Evolutionary conservation across 2,329 filamentous ascomycete species (phyloP), one percentile per base, ranked within the genome.

Genomic region (Fusarium circinatum): DNA sequence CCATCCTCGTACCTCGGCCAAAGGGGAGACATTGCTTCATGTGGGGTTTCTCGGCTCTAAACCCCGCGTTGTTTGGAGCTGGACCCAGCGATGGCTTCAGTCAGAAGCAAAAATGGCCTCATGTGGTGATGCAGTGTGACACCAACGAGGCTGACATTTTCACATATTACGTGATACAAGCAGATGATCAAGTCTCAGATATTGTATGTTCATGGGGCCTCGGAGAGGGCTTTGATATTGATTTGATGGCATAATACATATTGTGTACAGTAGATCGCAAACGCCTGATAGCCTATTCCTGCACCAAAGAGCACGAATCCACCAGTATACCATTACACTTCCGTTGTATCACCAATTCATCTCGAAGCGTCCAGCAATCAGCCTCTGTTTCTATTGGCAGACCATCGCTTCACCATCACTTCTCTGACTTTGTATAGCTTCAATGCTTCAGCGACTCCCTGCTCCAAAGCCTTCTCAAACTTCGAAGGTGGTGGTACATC

Each of bases 321-420:
- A 38, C 45, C 30, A 22, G 36, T 38, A 55, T 59, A 60, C 28
- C 28, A 66, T 68, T 73, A 66, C 38, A n/a, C 17, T 34, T 38
- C 39, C 34, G 32, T 39, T 28, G 3, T 17, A 42, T 24, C 41
- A 24, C 42, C 42, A 30, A 39, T 36, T 54, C 36, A 34, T 44
- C 26, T 26, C 36, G 28, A 58, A 56, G 30, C 34, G 8, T 45
- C 24, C 12, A 38, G 10, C 42, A 4, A 30, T 69, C 39, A 67
- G 3, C 62, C 62, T 60, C 86, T 83, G 81, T 91, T 96, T 45
- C 95, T 88, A 81, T 97, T 97, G 56, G 92, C 92, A 55, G 93
- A 90, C 94, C 95, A 98, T 70, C 96, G 88, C 83, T 90, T 93
- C 61, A 98, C 86, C 70, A 93, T 89, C 70, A 98, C 89, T 80